Percentiles rank a stretch among this genome's conserved stretches.
Conservation (phyloP, 257 asterid species). For the Solanum stenotomum region DNA sequence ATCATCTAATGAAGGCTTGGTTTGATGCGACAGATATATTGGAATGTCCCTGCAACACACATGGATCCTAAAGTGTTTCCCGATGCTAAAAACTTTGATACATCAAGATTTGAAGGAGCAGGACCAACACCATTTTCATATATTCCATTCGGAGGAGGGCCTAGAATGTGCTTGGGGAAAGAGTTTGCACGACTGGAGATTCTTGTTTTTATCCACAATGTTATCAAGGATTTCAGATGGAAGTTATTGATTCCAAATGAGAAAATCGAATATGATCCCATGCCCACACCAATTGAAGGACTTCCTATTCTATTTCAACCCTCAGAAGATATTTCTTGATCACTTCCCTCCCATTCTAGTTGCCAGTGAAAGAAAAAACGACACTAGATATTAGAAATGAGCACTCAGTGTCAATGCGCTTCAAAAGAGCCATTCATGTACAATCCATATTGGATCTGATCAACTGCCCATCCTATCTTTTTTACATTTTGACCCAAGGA, state of each 20-base stretch:
- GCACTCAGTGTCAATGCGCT: background rate
- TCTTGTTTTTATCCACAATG: conserved; percentile 40
- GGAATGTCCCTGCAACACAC: conserved; percentile 48
- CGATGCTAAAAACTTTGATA: background rate
- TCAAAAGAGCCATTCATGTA: background rate
- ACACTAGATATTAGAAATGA: background rate
- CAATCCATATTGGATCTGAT: background rate
- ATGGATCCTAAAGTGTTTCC: conserved; percentile 15
- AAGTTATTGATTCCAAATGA: conserved; percentile 25
- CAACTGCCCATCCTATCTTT: background rate
- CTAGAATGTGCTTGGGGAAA: conserved; percentile 48
- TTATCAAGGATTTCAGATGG: conserved; percentile 35
- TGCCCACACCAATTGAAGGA: conserved; percentile 43
- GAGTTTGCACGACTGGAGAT: conserved; percentile 59
- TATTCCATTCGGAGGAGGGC: conserved; percentile 15
- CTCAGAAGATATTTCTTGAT: background rate
- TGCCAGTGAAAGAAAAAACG: background rate
- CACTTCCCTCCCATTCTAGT: background rate
- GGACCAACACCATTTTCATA: conserved; percentile 10
- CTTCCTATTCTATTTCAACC: conserved; percentile 34
- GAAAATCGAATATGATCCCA: conserved; percentile 44
- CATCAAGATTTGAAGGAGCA: conserved; percentile 8
- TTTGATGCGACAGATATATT: conserved; percentile 32
- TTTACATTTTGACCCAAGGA: background rate
- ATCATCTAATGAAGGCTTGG: background rate